Evolutionary conservation across 176 grass and related monocot species (phyloP).

Genomic region (Tuctoria greenei): DNA sequence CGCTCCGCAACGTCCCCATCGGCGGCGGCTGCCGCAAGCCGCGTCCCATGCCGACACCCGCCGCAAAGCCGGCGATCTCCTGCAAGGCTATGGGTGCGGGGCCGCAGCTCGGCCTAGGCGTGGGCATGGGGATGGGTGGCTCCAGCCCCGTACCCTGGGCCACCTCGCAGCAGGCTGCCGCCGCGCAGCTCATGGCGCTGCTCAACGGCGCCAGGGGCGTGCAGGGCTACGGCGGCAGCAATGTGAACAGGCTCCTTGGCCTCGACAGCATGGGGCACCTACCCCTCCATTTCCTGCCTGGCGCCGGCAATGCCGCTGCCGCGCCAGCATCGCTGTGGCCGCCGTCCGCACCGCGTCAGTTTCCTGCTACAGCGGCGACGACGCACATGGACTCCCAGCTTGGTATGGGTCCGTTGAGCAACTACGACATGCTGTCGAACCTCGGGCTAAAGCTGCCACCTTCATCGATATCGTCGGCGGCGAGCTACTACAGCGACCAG

Average conservation of each 20-base stretch:
- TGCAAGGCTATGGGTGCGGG: slow-evolving; percentile 36
- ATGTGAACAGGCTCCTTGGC: slow-evolving; percentile 45
- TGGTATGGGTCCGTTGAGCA: slow-evolving; percentile 42
- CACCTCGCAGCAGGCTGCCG: slow-evolving; percentile 47
- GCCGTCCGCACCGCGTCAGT: slow-evolving; percentile 7
- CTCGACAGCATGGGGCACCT: slow-evolving; percentile 44
- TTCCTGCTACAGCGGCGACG: slow-evolving; percentile 12
- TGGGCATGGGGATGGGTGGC: slow-evolving; percentile 32
- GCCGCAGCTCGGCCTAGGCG: slow-evolving; percentile 45
- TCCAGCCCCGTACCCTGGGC: slow-evolving; percentile 34
- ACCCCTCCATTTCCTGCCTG: slow-evolving; percentile 34
- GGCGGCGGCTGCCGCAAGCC: slow-evolving; percentile 72
- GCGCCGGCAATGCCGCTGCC: slow-evolving; percentile 18
- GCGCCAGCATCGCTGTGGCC: slow-evolving; percentile 41
- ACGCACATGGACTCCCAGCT: slow-evolving; percentile 49
- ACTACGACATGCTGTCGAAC: slow-evolving; percentile 42
- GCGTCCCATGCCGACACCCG: slow-evolving; percentile 45
- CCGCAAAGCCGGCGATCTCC: slow-evolving; percentile 31
- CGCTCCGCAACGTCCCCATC: slow-evolving; percentile 77
- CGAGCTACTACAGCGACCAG: slow-evolving; percentile 69
- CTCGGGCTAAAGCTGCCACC: slow-evolving; percentile 45
- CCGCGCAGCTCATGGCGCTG: slow-evolving; percentile 62
- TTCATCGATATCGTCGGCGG: neutral
- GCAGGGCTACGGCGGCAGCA: slow-evolving; percentile 36
- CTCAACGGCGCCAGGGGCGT: slow-evolving; percentile 49